A percentile compares a stretch with the other conserved stretches of the same genome.
Conservation (phyloP, 352 stramenopile genomes). For the Phytophthora sansomeana region DNA sequence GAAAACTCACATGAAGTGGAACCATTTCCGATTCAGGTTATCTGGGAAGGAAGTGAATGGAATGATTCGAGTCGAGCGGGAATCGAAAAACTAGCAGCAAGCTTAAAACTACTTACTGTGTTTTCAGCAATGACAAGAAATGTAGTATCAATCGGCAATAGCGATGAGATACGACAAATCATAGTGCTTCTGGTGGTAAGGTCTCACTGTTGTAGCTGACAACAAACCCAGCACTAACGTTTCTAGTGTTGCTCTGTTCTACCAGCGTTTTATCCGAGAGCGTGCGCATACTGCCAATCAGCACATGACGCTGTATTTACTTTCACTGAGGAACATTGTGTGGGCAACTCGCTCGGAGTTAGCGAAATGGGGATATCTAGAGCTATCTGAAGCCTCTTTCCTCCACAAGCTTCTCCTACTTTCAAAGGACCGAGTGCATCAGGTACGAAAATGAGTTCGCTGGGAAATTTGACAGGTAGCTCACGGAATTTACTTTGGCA, state of each 20-base stretch:
- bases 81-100: slow-evolving; percentile 11
- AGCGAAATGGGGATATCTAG: slow-evolving; percentile 24
- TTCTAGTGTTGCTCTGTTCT: not conserved
- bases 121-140: slow-evolving; percentile 30
- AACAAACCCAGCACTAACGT: not conserved
- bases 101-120: slow-evolving; percentile 25
- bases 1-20: slow-evolving; percentile 7
- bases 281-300: slow-evolving; percentile 13
- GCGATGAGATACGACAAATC: slow-evolving; percentile 29
- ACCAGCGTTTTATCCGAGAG: slow-evolving; percentile 26
- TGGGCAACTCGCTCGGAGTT: slow-evolving; percentile 24
- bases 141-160: slow-evolving; percentile 20
- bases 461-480: not conserved
- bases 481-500: not conserved
- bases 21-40: not conserved
- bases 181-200: slow-evolving; percentile 26
- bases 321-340: slow-evolving; percentile 29
- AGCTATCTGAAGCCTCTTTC: slow-evolving; percentile 22
- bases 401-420: slow-evolving; percentile 29
- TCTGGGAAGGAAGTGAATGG: slow-evolving; percentile 23
- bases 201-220: not conserved
- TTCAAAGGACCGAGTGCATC: slow-evolving; percentile 16
- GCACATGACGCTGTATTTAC: slow-evolving; percentile 22
- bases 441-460: slow-evolving; percentile 9
- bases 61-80: slow-evolving; percentile 16